phyloP scores from a whole-genome alignment of 352 stramenopile genomes.

The Globisporangium uncinulatum region DNA sequence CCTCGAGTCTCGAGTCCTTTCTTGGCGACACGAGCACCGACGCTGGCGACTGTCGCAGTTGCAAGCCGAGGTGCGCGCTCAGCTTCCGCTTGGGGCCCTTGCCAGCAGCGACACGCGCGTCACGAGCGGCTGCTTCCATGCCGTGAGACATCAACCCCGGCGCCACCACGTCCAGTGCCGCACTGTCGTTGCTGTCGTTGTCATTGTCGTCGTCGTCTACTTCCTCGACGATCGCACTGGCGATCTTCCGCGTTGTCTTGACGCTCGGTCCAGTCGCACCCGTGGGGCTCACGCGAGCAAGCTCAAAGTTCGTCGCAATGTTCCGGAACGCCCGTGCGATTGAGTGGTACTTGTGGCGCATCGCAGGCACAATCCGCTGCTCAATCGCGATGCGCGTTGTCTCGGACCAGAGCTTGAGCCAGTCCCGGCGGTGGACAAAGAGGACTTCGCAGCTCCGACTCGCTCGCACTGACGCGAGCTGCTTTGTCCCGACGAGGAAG shows the following conservation, averaged over 20 bases:
- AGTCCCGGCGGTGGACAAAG: conserved; percentile 11
- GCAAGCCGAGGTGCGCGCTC: conserved; percentile 4
- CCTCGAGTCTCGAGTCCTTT: background rate
- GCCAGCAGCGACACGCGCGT: background rate
- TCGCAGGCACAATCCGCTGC: conserved; percentile 13
- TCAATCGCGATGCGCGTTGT: conserved; percentile 16
- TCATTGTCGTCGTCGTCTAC: background rate
- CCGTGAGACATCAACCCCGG: background rate
- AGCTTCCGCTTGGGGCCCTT: conserved; percentile 5
- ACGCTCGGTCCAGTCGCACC: too few species aligned
- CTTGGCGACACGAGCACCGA: background rate
- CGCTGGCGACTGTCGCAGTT: background rate
- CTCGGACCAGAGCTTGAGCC: conserved; percentile 15
- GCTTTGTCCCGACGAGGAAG: conserved; percentile 15
- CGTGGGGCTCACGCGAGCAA: background rate
- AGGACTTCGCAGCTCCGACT: conserved; percentile 17
- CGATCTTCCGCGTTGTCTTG: background rate
- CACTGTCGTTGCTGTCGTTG: background rate
- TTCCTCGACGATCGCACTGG: background rate
- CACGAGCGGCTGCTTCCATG: too few species aligned
- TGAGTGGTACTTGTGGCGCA: conserved; percentile 17
- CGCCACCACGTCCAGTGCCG: background rate
- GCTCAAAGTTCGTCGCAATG: conserved; percentile 27
- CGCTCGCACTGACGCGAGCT: conserved; percentile 14
- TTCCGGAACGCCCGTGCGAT: conserved; percentile 15